Percentiles rank a stretch among this genome's conserved stretches.
These are phyloP conservation scores for Astrephomene gubernaculifera DNA, from an alignment of 139 green algal species.

Conservation along the genomic window DNA sequence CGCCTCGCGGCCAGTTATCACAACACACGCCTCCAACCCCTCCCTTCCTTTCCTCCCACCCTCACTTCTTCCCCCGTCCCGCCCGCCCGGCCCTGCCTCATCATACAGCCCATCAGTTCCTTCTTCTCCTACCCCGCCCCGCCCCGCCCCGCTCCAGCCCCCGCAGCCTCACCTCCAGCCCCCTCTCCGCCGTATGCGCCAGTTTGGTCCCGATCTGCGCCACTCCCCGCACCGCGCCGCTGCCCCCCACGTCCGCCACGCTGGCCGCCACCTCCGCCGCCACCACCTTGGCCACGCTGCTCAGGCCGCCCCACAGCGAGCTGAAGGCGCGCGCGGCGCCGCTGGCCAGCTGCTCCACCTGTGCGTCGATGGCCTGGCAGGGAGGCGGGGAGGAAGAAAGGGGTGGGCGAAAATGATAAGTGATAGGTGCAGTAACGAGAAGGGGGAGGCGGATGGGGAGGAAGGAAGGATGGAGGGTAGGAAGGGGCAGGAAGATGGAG, in stretches of 20 bases:
- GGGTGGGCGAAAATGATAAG: too few species aligned
- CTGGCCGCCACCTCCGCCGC: constrained; percentile 48
- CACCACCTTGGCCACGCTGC: constrained; percentile 50
- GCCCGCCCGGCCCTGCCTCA: too few species aligned
- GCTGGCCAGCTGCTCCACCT: constrained; percentile 61
- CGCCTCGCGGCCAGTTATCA: too few species aligned
- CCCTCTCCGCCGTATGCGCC: constrained; percentile 40
- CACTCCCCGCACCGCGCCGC: constrained; percentile 31
- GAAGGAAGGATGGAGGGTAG: not conserved
- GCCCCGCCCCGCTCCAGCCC: not conserved
- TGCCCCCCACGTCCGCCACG: constrained; percentile 43
- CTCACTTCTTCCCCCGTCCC: too few species aligned
- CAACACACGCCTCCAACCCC: too few species aligned
- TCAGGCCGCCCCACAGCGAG: constrained; percentile 58
- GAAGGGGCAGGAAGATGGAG: too few species aligned
- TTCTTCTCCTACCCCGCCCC: not conserved
- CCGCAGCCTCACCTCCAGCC: constrained; percentile 49
- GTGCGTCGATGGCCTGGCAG: constrained; percentile 59
- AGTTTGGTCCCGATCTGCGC: constrained; percentile 40
- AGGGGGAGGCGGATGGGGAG: too few species aligned
- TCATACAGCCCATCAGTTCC: too few species aligned
- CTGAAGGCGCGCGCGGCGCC: constrained; percentile 58
- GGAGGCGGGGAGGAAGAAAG: not conserved
- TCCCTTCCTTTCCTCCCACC: too few species aligned
- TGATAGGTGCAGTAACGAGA: too few species aligned